A percentile compares a stretch with the other conserved stretches of the same genome.
Evolutionary conservation across 108 stramenopile species (phyloP).

Genomic region (Epithemia pelagica): DNA sequence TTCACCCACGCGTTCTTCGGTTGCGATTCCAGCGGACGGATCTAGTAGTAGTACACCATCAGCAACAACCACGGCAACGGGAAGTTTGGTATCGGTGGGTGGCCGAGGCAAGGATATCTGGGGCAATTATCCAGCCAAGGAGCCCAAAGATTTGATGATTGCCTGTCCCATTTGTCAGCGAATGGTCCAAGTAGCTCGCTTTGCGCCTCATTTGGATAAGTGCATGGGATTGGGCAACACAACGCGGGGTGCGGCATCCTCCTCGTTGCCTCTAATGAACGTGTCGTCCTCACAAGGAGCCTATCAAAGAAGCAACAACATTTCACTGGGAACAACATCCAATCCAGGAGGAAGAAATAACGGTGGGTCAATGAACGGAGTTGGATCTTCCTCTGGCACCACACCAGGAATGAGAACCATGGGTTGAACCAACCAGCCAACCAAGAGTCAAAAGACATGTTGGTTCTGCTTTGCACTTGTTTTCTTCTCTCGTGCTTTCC

Average conservation of each 20-base stretch:
- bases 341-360: no score
- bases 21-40: no score
- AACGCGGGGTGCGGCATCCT: conserved; percentile 1
- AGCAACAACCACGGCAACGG: conserved; percentile 5
- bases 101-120: conserved; percentile 17
- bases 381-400: no score
- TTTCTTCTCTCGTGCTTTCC: no score
- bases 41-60: background rate
- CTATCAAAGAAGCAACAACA: no score
- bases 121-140: conserved; percentile 20
- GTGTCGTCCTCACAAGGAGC: no score
- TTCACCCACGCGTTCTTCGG: background rate
- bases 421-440: no score
- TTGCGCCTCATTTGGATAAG: conserved; percentile 33
- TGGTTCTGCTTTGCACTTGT: no score
- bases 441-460: no score
- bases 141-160: conserved; percentile 17
- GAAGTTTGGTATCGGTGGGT: background rate
- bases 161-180: conserved; percentile 23
- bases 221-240: conserved; percentile 29
- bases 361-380: no score
- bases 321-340: no score
- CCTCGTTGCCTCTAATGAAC: background rate
- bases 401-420: no score
- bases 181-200: conserved; percentile 13